These are phyloP conservation scores for Geotrichum siamense DNA, from an alignment of 1,139 yeast genomes.

Conservation along the genomic window DNA sequence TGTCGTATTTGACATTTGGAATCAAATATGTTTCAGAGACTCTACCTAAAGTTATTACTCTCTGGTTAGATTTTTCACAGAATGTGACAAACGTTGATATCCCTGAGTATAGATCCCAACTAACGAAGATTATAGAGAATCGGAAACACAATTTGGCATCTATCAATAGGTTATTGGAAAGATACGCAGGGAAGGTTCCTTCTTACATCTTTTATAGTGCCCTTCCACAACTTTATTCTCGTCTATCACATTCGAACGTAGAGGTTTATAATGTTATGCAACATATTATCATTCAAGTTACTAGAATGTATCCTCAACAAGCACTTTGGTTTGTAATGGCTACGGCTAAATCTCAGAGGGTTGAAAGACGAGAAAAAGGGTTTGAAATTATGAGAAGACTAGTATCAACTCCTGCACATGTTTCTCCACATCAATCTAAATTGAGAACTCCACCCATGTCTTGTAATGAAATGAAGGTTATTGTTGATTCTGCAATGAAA, in stretches of 20 bases:
- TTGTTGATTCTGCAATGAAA: constrained; percentile 27
- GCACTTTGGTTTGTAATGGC: constrained; percentile 82
- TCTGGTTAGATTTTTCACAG: constrained; percentile 84
- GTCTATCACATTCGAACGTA: constrained; percentile 60
- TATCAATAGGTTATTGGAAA: constrained; percentile 35
- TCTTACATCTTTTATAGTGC: constrained; percentile 76
- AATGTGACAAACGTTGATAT: constrained; percentile 21
- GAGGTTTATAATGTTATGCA: constrained; percentile 52
- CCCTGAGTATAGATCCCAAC: constrained; percentile 14
- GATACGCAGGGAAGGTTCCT: constrained; percentile 43
- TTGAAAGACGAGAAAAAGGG: constrained; percentile 50
- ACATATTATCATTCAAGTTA: constrained; percentile 49
- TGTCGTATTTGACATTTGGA: constrained; percentile 63
- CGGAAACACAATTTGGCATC: constrained; percentile 22
- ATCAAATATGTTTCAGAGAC: constrained; percentile 72
- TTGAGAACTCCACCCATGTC: constrained; percentile 16
- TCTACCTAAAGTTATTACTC: constrained; percentile 77
- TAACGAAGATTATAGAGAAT: constrained; percentile 20
- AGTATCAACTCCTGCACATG: constrained; percentile 12
- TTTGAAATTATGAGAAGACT: constrained; percentile 34
- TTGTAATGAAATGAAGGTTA: constrained; percentile 8
- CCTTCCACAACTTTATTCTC: constrained; percentile 74
- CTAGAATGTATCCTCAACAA: constrained; percentile 67
- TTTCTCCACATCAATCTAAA: constrained; percentile 10
- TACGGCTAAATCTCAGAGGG: constrained; percentile 60